phyloP scores from a whole-genome alignment of 805 yeast genomes.

The Candida sanyiensis region DNA sequence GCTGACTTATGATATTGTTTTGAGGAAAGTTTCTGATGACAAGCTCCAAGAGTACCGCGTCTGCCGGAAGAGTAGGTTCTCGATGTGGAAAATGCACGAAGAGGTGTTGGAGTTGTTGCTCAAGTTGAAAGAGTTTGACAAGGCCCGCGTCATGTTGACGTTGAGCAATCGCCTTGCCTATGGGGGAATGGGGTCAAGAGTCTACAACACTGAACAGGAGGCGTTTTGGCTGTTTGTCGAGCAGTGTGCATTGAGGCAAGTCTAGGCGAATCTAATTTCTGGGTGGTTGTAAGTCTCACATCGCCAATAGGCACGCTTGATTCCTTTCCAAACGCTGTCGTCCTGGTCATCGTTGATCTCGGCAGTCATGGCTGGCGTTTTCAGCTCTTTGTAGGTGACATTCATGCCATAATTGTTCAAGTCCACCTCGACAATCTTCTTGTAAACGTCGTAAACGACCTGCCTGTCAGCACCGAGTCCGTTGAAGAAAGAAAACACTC shows the following conservation, averaged over 20 bases:
- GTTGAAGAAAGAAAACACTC: conserved; percentile 85
- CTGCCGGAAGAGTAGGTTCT: too few relatives aligned
- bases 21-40: too few relatives aligned
- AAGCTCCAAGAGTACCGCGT: too few relatives aligned
- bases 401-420: conserved; percentile 70
- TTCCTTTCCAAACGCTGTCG: conserved; percentile 54
- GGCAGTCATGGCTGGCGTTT: conserved; percentile 39
- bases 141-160: not conserved
- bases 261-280: conserved; percentile 40
- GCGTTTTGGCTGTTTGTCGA: conserved; percentile 2
- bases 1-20: too few relatives aligned
- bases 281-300: conserved; percentile 68
- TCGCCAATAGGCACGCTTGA: conserved; percentile 61
- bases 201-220: not conserved
- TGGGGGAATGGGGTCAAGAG: not conserved
- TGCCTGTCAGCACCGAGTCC: conserved; percentile 82
- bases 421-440: conserved; percentile 74
- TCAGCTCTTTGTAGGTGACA: conserved; percentile 47
- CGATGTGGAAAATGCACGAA: not conserved
- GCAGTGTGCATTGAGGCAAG: not conserved
- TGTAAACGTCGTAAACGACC: conserved; percentile 78
- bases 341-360: conserved; percentile 30
- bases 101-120: not conserved
- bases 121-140: not conserved
- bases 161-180: conserved; percentile 2